These are phyloP conservation scores for Camelina neglecta DNA, from an alignment of 345 rosid species.

Conservation along the genomic window DNA sequence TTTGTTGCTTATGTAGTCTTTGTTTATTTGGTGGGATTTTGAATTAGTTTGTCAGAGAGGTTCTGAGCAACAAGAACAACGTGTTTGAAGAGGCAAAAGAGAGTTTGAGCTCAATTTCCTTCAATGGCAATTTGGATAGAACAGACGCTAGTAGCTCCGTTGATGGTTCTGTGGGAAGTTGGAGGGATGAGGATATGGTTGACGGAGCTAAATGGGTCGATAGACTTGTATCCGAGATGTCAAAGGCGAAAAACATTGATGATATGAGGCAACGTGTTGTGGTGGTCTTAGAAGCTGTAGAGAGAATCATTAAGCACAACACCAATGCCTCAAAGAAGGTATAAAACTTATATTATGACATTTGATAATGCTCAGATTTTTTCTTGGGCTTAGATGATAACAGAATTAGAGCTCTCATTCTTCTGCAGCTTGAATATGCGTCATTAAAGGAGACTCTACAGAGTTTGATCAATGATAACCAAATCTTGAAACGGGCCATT, in stretches of 20 bases:
- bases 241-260: constrained; percentile 43
- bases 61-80: constrained; percentile 46
- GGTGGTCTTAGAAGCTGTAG: constrained; percentile 54
- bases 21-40: neutral
- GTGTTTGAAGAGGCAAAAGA: constrained; percentile 55
- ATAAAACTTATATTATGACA: neutral
- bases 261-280: constrained; percentile 53
- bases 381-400: neutral
- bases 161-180: constrained; percentile 35
- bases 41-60: constrained; percentile 45
- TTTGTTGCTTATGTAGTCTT: constrained; percentile 3
- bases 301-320: constrained; percentile 43
- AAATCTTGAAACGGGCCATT: constrained; percentile 54
- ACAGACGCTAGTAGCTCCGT: neutral
- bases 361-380: constrained; percentile 3
- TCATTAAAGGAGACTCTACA: constrained; percentile 49
- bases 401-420: neutral
- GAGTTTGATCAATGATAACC: constrained; percentile 55
- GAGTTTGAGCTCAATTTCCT: constrained; percentile 44
- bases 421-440: constrained; percentile 50
- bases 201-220: constrained; percentile 59
- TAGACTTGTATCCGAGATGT: constrained; percentile 56
- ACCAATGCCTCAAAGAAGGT: constrained; percentile 49
- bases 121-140: neutral
- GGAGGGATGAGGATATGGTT: constrained; percentile 13